phyloP scores from a whole-genome alignment of 192 early-diverging fungal species.

The Podila horticola region DNA sequence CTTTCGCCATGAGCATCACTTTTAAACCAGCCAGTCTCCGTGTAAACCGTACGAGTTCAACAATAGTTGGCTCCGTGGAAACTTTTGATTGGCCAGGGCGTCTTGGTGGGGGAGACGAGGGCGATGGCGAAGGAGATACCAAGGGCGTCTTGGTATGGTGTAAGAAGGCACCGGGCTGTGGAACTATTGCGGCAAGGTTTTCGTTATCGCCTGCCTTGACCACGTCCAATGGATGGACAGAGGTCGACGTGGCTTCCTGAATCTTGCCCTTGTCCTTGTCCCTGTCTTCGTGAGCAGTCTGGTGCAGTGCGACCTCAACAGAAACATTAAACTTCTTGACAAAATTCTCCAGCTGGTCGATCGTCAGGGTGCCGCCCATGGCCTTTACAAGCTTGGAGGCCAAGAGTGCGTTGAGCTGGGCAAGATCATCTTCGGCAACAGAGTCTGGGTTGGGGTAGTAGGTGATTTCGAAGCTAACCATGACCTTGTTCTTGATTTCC shows the following conservation, averaged over 20 bases:
- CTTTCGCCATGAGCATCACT: conserved; percentile 58
- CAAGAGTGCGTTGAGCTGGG: conserved; percentile 40
- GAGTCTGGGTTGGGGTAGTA: conserved; percentile 32
- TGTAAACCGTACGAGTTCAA: conserved; percentile 56
- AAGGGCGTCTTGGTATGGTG: conserved; percentile 28
- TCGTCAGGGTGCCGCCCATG: conserved; percentile 47
- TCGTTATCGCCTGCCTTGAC: conserved; percentile 13
- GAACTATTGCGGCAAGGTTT: not conserved
- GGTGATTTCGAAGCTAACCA: conserved; percentile 52
- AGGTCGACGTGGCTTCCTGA: conserved; percentile 17
- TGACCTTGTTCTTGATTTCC: conserved; percentile 44
- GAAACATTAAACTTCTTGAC: conserved; percentile 41
- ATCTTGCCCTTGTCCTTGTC: not conserved
- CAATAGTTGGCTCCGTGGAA: conserved; percentile 61
- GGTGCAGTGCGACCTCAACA: conserved; percentile 38
- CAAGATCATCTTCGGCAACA: conserved; percentile 22
- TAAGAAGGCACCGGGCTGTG: conserved; percentile 23
- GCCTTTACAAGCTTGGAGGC: conserved; percentile 48
- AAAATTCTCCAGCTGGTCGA: conserved; percentile 15
- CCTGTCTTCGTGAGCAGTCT: conserved; percentile 17
- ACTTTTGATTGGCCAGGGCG: conserved; percentile 38
- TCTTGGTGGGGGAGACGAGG: conserved; percentile 28
- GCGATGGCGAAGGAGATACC: conserved; percentile 22
- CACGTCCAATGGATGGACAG: conserved; percentile 29
- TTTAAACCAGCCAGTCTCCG: conserved; percentile 54